These are phyloP conservation scores for thale cress (Arabidopsis thaliana) DNA, from an alignment of 345 rosid species.

Conservation along the genomic window DNA sequence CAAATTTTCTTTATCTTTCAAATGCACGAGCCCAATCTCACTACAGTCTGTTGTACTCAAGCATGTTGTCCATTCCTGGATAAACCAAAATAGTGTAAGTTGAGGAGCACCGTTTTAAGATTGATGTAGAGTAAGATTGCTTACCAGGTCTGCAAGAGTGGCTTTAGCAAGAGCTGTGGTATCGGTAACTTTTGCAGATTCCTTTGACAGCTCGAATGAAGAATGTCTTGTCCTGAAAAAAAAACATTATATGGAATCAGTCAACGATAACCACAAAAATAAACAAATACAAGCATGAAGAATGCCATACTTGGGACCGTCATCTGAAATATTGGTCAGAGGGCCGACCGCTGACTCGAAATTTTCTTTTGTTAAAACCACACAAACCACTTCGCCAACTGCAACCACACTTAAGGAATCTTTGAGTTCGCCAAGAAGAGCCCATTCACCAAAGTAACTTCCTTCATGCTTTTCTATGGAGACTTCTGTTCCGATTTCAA, in stretches of 20 bases:
- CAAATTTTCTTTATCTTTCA: conserved; percentile 64
- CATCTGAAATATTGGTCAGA: conserved; percentile 66
- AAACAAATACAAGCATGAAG: conserved; percentile 7
- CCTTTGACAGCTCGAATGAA: conserved; percentile 58
- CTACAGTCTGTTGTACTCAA: conserved; percentile 86
- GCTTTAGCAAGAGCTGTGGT: conserved; percentile 54
- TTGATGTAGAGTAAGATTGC: conserved; percentile 30
- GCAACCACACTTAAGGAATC: conserved; percentile 82
- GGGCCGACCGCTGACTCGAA: conserved; percentile 85
- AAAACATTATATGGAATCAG: conserved; percentile 29
- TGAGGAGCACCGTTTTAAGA: conserved; percentile 12
- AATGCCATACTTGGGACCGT: conserved; percentile 65
- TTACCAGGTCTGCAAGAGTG: conserved; percentile 72
- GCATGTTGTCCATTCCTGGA: conserved; percentile 79
- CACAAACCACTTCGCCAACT: conserved; percentile 78
- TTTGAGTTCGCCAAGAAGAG: conserved; percentile 80
- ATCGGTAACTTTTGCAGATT: conserved; percentile 55
- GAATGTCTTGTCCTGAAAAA: conserved; percentile 61
- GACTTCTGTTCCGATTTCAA: conserved; percentile 45
- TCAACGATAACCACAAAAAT: neutral
- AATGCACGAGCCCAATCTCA: conserved; percentile 78
- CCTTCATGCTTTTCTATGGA: conserved; percentile 84
- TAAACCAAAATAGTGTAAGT: conserved; percentile 5
- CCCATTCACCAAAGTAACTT: conserved; percentile 97
- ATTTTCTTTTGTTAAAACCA: conserved; percentile 83